These are phyloP conservation scores for Aegle marmelos DNA, from an alignment of 345 rosid species.

Conservation along the genomic window DNA sequence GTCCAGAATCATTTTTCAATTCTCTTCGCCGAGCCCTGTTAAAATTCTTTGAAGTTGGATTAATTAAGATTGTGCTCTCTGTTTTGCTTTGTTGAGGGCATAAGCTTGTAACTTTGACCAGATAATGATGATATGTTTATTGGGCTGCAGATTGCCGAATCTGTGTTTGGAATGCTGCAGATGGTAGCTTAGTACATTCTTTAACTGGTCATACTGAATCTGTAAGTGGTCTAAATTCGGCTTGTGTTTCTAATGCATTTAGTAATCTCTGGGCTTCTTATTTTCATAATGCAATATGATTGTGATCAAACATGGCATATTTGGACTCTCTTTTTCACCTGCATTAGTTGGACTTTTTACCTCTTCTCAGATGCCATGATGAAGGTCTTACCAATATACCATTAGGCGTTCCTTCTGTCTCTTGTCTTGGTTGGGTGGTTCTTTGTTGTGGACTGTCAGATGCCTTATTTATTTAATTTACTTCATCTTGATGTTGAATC, in stretches of 20 bases:
- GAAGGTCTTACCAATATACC: background rate
- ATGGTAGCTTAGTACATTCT: slow-evolving; percentile 93
- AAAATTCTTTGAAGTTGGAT: slow-evolving; percentile 5
- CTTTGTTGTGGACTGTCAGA: background rate
- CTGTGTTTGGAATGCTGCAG: slow-evolving; percentile 99
- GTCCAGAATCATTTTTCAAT: background rate
- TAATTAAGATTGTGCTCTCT: background rate
- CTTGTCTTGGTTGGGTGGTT: background rate
- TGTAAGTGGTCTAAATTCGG: slow-evolving; percentile 47
- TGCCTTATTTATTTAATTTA: background rate
- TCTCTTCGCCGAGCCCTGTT: background rate
- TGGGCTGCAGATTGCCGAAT: slow-evolving; percentile 89
- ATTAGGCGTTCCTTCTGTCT: background rate
- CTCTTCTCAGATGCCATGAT: background rate
- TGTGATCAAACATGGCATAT: background rate
- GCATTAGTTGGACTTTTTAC: background rate
- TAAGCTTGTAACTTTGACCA: slow-evolving; percentile 13
- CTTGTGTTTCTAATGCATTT: background rate
- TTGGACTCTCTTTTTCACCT: background rate
- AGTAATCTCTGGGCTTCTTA: background rate
- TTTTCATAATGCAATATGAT: background rate
- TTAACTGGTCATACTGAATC: slow-evolving; percentile 96
- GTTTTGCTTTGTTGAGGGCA: background rate
- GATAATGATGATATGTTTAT: slow-evolving; percentile 8
- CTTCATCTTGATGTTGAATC: background rate